A percentile compares a stretch with the other conserved stretches of the same genome.
phyloP scores from a whole-genome alignment of 306 rosid species.

The Oemleria cerasiformis region DNA sequence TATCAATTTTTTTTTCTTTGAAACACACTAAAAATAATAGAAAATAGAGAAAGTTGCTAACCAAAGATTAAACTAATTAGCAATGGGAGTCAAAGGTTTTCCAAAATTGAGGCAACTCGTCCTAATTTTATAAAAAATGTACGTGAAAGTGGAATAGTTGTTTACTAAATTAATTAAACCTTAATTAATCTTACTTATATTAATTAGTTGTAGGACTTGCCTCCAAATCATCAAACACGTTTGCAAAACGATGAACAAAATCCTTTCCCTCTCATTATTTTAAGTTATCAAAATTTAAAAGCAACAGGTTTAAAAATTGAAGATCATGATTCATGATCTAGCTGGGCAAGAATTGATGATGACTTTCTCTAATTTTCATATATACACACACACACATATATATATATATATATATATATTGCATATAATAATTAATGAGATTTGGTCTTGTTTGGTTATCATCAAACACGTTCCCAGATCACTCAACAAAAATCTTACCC shows the following conservation, averaged over 20 bases:
- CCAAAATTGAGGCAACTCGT: not conserved
- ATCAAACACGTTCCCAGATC: conserved; percentile 25
- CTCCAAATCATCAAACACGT: conserved; percentile 23
- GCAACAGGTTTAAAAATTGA: not conserved
- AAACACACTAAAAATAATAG: too few species aligned
- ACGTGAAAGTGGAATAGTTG: not conserved
- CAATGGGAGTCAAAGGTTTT: conserved; percentile 2
- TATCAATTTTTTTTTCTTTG: too few species aligned
- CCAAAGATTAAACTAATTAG: too few species aligned
- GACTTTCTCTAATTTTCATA: too few species aligned
- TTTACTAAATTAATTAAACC: not conserved
- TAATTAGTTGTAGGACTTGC: conserved; percentile 9
- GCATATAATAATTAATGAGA: too few species aligned
- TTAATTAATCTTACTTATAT: too few species aligned
- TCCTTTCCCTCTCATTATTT: not conserved
- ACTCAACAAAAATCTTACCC: conserved; percentile 5
- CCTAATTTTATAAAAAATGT: not conserved
- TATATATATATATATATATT: too few species aligned
- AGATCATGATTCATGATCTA: not conserved
- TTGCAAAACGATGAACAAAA: conserved; percentile 8
- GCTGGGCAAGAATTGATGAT: conserved; percentile 14
- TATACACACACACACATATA: too few species aligned
- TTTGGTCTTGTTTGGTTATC: conserved; percentile 14
- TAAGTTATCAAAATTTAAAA: not conserved
- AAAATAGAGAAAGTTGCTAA: too few species aligned